Evolutionary conservation across 1,284 basidiomycete genomes (phyloP).

Genomic region (Paramarasmius palmivorus): DNA sequence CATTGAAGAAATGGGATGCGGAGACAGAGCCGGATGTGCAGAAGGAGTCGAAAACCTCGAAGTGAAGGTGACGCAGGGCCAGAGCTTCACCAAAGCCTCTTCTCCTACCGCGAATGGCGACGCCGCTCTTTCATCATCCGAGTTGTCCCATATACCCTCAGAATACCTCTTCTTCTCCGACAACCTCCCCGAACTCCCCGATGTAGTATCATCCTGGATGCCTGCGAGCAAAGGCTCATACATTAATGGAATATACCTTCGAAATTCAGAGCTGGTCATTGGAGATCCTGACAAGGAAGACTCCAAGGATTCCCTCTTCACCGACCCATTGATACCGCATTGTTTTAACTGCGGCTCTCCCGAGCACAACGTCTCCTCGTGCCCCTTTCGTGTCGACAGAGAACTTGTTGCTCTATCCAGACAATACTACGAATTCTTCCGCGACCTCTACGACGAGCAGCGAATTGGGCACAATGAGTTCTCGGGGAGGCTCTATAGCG

Average conservation of each 20-base stretch:
- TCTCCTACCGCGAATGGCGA: too few species aligned
- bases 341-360: slow-evolving; percentile 78
- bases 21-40: too few species aligned
- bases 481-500: slow-evolving; percentile 46
- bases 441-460: slow-evolving; percentile 33
- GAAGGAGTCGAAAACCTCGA: slow-evolving; percentile 25
- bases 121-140: neutral
- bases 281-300: slow-evolving; percentile 22
- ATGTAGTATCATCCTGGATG: slow-evolving; percentile 13
- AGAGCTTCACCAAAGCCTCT: too few species aligned
- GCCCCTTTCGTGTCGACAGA: slow-evolving; percentile 53
- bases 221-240: slow-evolving; percentile 11
- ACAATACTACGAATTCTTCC: slow-evolving; percentile 55
- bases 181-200: slow-evolving; percentile 16
- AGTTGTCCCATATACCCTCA: slow-evolving; percentile 9
- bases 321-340: slow-evolving; percentile 27
- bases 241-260: slow-evolving; percentile 36
- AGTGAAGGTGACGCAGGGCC: too few species aligned
- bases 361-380: slow-evolving; percentile 56
- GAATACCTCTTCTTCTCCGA: slow-evolving; percentile 17
- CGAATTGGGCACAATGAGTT: slow-evolving; percentile 23
- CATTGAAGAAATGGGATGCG: slow-evolving; percentile 60
- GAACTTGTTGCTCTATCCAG: slow-evolving; percentile 66
- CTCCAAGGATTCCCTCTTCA: slow-evolving; percentile 4
- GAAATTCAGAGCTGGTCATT: slow-evolving; percentile 33